A percentile compares a stretch with the other conserved stretches of the same genome.
Evolutionary conservation across 208 protist species (phyloP).

Genomic region (Leishmania gerbilli): DNA sequence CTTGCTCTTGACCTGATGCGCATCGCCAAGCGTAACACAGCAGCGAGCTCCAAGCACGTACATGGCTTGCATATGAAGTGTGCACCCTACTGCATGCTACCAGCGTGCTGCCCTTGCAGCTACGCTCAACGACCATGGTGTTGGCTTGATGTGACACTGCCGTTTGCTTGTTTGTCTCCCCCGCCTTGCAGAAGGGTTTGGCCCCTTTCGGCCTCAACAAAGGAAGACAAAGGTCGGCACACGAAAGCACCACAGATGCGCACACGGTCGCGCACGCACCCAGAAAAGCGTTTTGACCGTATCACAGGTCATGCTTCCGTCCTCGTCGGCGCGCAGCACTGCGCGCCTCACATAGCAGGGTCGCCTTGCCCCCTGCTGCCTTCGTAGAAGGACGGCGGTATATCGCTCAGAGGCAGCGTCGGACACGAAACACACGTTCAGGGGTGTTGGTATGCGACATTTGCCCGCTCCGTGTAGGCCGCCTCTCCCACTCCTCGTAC

Average conservation of each 20-base stretch:
- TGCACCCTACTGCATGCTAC: neutral
- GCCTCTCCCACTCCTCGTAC: neutral
- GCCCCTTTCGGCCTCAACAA: neutral
- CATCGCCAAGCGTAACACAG: neutral
- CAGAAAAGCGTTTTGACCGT: neutral
- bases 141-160: neutral
- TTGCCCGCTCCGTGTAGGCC: neutral
- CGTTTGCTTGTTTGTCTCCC: neutral
- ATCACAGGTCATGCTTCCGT: neutral
- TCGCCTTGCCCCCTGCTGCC: neutral
- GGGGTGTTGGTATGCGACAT: neutral
- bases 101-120: neutral
- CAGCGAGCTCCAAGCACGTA: neutral
- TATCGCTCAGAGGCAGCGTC: neutral
- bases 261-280: neutral
- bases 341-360: neutral
- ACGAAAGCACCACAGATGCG: neutral
- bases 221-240: neutral
- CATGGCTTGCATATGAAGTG: too few species aligned
- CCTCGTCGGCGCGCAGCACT: neutral
- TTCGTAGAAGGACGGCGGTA: neutral
- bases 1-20: neutral
- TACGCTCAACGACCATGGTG: neutral
- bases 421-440: neutral
- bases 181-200: neutral